These are phyloP conservation scores for Taiozyma sp. DNA, from an alignment of 1,139 yeast genomes.

Conservation along the genomic window DNA sequence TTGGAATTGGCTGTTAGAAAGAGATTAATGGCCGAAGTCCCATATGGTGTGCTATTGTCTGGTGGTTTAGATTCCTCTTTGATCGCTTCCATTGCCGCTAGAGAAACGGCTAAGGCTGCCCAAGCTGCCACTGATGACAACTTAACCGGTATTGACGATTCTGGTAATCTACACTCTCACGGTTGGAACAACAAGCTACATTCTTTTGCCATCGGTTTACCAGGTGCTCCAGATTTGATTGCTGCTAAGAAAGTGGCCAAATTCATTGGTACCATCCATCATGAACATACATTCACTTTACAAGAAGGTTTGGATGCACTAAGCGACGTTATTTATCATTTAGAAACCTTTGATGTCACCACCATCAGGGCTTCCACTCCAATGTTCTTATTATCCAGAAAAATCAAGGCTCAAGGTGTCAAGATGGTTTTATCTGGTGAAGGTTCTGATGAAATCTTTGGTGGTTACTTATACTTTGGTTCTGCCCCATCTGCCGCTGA, in stretches of 20 bases:
- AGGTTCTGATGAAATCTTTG: conserved; percentile 98
- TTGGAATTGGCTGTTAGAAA: conserved; percentile 95
- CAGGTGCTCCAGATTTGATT: conserved; percentile 94
- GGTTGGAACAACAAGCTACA: conserved; percentile 87
- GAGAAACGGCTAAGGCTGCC: conserved; percentile 83
- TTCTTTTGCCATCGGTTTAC: conserved; percentile 95
- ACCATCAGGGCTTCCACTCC: conserved; percentile 99
- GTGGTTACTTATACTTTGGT: conserved; percentile 97
- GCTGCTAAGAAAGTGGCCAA: conserved; percentile 98
- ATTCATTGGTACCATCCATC: conserved; percentile 93
- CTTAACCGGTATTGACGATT: conserved; percentile 88
- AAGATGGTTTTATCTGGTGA: conserved; percentile 99
- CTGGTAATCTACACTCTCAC: conserved; percentile 71
- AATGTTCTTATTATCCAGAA: conserved; percentile 92
- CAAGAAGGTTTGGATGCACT: conserved; percentile 96
- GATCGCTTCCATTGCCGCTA: conserved; percentile 94
- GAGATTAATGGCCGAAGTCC: conserved; percentile 99
- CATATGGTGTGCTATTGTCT: conserved; percentile 92
- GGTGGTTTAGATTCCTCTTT: conserved; percentile 97
- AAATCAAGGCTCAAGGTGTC: conserved; percentile 98
- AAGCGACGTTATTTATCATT: conserved; percentile 88
- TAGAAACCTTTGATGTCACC: conserved; percentile 97
- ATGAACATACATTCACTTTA: conserved; percentile 94
- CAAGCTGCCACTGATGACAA: conserved; percentile 42
- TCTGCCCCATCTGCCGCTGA: conserved; percentile 90